Evolutionary conservation across 2,329 filamentous ascomycete genomes (phyloP).

Genomic region (Acephala macrosclerotiorum): DNA sequence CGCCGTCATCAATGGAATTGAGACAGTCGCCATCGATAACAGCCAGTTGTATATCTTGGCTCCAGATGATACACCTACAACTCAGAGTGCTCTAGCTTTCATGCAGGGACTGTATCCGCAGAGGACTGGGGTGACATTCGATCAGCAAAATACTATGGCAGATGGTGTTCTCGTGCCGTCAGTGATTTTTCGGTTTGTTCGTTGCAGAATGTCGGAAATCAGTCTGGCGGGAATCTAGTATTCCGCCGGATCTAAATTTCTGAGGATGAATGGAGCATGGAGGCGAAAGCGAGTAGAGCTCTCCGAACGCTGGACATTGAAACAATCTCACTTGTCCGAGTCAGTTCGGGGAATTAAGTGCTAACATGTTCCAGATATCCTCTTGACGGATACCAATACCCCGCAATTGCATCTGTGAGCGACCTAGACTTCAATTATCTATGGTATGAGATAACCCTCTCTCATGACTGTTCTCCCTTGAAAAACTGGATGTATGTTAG

Average conservation of each 20-base stretch:
- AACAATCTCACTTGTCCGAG: not conserved
- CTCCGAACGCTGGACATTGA: not conserved
- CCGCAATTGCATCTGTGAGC: conserved; percentile 66
- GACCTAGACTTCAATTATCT: conserved; percentile 53
- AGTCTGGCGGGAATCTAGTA: not conserved
- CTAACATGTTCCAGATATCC: conserved; percentile 55
- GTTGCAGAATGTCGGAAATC: not conserved
- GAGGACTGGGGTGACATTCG: conserved; percentile 35
- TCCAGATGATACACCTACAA: conserved; percentile 56
- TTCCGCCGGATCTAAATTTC: not conserved
- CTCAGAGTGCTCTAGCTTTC: conserved; percentile 77
- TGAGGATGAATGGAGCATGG: not conserved
- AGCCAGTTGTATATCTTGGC: conserved; percentile 53
- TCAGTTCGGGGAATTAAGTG: not conserved
- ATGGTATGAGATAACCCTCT: conserved; percentile 48
- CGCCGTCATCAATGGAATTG: conserved; percentile 52
- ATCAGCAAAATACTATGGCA: conserved; percentile 55
- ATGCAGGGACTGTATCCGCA: conserved; percentile 88
- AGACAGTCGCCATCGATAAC: conserved; percentile 55
- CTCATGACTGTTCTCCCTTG: not conserved
- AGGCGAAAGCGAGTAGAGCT: not conserved
- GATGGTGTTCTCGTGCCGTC: conserved; percentile 64
- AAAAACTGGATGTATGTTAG: not conserved
- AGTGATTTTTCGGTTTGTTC: conserved; percentile 3
- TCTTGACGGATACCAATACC: conserved; percentile 81